These are phyloP conservation scores for Castanospermum australe DNA, from an alignment of 306 rosid genomes.

Conservation along the genomic window DNA sequence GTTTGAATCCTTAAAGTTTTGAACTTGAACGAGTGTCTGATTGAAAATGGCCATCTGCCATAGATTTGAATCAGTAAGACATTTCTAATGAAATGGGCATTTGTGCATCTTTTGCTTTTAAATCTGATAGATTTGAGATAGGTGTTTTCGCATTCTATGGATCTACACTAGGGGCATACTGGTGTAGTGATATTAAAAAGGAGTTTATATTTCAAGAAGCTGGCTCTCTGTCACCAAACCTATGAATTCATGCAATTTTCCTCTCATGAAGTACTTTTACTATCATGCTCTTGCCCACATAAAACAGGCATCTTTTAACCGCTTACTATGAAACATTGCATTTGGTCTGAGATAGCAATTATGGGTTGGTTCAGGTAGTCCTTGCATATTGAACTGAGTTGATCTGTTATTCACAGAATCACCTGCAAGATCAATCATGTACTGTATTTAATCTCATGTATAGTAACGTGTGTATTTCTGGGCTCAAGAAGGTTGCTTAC, in stretches of 20 bases:
- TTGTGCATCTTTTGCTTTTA: not conserved
- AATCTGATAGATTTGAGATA: conserved; percentile 8
- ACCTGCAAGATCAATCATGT: not conserved
- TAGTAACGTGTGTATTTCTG: not conserved
- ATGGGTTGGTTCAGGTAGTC: not conserved
- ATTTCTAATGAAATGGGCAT: not conserved
- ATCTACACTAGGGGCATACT: not conserved
- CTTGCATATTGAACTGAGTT: not conserved
- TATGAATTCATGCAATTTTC: not conserved
- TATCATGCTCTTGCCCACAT: not conserved
- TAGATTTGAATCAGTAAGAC: not conserved
- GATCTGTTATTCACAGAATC: not conserved
- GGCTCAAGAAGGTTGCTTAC: conserved; percentile 2
- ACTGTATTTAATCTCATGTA: not conserved
- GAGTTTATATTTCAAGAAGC: not conserved
- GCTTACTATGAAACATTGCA: not conserved
- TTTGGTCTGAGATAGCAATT: not conserved
- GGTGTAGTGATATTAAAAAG: not conserved
- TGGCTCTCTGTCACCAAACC: not conserved
- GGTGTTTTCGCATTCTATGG: conserved; percentile 1
- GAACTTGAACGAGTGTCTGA: not conserved
- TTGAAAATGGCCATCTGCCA: not conserved
- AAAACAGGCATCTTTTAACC: not conserved
- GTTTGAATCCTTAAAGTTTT: not conserved
- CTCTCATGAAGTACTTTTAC: not conserved